These are phyloP conservation scores for Passiflora organensis DNA, from an alignment of 345 rosid species.

Conservation along the genomic window DNA sequence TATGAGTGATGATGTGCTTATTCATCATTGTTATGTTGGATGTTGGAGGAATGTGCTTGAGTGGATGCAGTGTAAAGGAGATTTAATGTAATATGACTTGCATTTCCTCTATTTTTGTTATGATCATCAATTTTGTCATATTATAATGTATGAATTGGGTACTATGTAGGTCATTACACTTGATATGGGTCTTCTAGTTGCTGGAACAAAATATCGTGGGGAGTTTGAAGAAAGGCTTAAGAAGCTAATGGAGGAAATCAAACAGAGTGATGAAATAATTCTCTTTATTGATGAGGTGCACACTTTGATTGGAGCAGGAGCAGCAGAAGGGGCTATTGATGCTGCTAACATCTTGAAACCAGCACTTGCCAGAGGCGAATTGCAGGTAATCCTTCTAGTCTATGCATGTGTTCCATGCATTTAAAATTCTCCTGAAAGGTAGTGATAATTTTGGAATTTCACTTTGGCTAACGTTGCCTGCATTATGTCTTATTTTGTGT, in stretches of 20 bases:
- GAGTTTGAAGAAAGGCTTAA: constrained; percentile 97
- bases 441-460: too few species aligned
- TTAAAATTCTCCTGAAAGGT: background rate
- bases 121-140: background rate
- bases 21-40: background rate
- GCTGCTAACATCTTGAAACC: constrained; percentile 99
- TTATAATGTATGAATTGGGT: too few species aligned
- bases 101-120: background rate
- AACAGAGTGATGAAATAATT: constrained; percentile 95
- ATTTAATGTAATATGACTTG: background rate
- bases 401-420: background rate
- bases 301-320: constrained; percentile 97
- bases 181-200: constrained; percentile 99
- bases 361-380: constrained; percentile 99
- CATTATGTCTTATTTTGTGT: background rate
- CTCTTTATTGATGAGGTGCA: constrained; percentile 99
- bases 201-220: constrained; percentile 98
- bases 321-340: constrained; percentile 99
- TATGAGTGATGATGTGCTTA: background rate
- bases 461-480: background rate
- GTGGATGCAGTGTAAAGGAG: background rate
- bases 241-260: constrained; percentile 99
- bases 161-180: constrained; percentile 74
- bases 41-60: background rate
- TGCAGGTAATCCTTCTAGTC: constrained; percentile 72